Evolutionary conservation across 2,329 filamentous ascomycete genomes (phyloP).

Genomic region (Fusarium musae): DNA sequence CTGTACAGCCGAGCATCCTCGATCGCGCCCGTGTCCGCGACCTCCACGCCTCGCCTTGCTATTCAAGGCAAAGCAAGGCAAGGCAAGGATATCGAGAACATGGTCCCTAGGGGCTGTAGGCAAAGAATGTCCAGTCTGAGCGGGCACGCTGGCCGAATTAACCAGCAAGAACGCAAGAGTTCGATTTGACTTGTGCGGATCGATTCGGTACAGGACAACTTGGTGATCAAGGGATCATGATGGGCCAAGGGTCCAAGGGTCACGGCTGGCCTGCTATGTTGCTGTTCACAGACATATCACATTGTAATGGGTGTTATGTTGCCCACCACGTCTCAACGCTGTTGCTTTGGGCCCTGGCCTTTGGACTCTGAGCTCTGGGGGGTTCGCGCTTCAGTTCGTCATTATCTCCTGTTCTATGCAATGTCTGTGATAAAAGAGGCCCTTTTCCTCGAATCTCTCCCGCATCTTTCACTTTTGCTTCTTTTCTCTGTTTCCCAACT

Average conservation of each 20-base stretch:
- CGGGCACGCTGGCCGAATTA: slow-evolving; percentile 19
- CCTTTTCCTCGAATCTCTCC: not conserved
- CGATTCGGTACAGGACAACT: slow-evolving; percentile 27
- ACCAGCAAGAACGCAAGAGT: slow-evolving; percentile 31
- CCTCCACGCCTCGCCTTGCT: slow-evolving; percentile 44
- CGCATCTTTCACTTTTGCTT: not conserved
- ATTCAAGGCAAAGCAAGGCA: slow-evolving; percentile 39
- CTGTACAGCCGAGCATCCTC: slow-evolving; percentile 46
- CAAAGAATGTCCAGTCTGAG: slow-evolving; percentile 16
- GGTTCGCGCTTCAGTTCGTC: slow-evolving; percentile 10
- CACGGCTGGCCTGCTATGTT: slow-evolving; percentile 12
- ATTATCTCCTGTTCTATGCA: slow-evolving; percentile 21
- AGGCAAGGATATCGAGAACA: slow-evolving; percentile 31
- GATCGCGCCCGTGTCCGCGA: slow-evolving; percentile 42
- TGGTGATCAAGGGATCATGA: slow-evolving; percentile 32
- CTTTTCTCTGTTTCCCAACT: slow-evolving; percentile 7
- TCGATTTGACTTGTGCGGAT: slow-evolving; percentile 29
- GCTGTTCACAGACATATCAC: slow-evolving; percentile 25
- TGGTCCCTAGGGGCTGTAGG: slow-evolving; percentile 15
- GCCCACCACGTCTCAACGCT: not conserved
- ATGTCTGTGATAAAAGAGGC: slow-evolving; percentile 31
- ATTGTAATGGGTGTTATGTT: slow-evolving; percentile 21
- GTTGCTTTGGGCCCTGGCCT: not conserved
- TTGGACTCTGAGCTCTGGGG: not conserved
- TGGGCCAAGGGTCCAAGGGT: slow-evolving; percentile 24